Evolutionary conservation across 441 rosid genomes (phyloP).

Genomic region (Populus trichocarpa): DNA sequence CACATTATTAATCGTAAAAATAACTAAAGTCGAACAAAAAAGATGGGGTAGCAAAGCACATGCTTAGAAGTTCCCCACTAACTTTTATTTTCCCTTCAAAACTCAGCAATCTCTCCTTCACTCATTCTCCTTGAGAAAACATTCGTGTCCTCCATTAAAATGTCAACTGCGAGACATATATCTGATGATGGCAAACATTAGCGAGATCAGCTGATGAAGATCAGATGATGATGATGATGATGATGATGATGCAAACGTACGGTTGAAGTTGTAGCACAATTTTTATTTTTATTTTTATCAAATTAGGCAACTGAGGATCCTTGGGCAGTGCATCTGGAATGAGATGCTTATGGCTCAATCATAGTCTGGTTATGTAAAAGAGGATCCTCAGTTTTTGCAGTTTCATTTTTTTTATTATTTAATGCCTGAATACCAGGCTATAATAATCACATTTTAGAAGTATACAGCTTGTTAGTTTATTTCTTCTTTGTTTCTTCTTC

Average conservation of each 20-base stretch:
- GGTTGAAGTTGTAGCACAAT: no score
- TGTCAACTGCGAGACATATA: background rate
- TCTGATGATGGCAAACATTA: background rate
- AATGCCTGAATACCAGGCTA: no score
- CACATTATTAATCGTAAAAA: conserved; percentile 9
- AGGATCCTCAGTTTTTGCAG: background rate
- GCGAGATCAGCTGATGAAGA: conserved; percentile 13
- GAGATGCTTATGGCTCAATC: no score
- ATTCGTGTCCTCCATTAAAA: conserved; percentile 15
- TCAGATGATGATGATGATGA: background rate
- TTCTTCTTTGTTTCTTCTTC: no score
- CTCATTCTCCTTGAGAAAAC: conserved; percentile 18
- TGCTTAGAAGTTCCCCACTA: background rate
- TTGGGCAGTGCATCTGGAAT: conserved; percentile 39
- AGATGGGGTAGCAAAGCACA: conserved; percentile 18
- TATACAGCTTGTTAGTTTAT: no score
- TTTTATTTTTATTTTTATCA: conserved; percentile 3
- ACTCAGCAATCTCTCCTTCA: conserved; percentile 13
- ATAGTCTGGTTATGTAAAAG: background rate
- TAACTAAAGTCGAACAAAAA: conserved; percentile 8
- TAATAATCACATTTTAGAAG: no score
- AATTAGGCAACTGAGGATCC: conserved; percentile 53
- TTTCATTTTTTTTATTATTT: no score
- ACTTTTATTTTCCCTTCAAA: conserved; percentile 16
- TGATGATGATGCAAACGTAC: conserved; percentile 10